These are phyloP conservation scores for Monosporascus sp. DNA, from an alignment of 2,329 filamentous ascomycete genomes.

Conservation along the genomic window DNA sequence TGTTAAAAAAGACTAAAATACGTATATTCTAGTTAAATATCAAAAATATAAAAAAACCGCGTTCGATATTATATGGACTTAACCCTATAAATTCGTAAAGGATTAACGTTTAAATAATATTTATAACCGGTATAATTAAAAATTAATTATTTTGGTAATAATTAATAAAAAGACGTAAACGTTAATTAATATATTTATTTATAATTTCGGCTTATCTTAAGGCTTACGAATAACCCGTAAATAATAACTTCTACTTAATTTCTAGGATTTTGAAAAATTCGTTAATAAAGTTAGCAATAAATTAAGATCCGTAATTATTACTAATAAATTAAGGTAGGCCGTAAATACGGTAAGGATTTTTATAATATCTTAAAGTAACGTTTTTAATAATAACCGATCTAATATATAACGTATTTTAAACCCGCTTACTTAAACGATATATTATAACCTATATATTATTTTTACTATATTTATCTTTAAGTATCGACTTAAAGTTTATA, in stretches of 20 bases:
- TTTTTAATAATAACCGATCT: background rate
- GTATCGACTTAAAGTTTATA: background rate
- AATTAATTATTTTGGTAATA: background rate
- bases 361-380: background rate
- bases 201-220: background rate
- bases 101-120: background rate
- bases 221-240: background rate
- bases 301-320: background rate
- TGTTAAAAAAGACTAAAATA: background rate
- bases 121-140: background rate
- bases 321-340: background rate
- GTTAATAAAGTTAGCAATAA: background rate
- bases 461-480: background rate
- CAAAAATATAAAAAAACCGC: background rate
- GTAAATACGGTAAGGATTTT: background rate
- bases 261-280: background rate
- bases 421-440: background rate
- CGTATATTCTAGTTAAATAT: background rate
- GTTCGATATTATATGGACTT: background rate
- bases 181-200: background rate
- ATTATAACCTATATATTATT: too few species aligned
- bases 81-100: background rate
- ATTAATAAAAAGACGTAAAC: background rate
- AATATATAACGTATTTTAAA: background rate
- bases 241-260: background rate